A percentile compares a stretch with the other conserved stretches of the same genome.
These are phyloP conservation scores for Kluyveromyces starmeri DNA, from an alignment of 805 yeast genomes.

Conservation along the genomic window DNA sequence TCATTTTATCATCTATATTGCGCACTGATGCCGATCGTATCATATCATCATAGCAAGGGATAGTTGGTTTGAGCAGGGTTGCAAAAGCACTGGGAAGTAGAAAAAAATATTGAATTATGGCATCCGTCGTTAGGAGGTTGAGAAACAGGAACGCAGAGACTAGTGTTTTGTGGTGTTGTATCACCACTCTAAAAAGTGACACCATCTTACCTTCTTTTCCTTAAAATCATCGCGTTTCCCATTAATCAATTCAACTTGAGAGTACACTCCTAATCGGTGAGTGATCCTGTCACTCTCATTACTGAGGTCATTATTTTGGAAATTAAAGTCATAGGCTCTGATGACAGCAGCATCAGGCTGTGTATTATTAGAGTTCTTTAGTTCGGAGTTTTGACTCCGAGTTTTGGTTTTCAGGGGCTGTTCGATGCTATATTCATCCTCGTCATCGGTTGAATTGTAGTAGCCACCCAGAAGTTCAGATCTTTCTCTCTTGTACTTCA, in stretches of 20 bases:
- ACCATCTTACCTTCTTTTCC: conserved; percentile 4
- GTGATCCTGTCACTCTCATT: not conserved
- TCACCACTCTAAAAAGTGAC: conserved; percentile 4
- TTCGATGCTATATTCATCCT: not conserved
- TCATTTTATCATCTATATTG: no score
- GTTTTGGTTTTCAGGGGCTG: conserved; percentile 4
- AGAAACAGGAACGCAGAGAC: no score
- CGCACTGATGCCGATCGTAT: no score
- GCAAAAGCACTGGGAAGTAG: no score
- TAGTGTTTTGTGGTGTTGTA: no score
- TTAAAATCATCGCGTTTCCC: not conserved
- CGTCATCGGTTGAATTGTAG: conserved; percentile 9
- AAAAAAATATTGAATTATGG: no score
- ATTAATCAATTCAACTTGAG: not conserved
- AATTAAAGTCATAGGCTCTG: conserved; percentile 21
- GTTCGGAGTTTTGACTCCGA: not conserved
- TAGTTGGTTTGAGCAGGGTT: no score
- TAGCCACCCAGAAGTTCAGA: conserved; percentile 16
- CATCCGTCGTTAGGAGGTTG: no score
- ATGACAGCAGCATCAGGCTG: conserved; percentile 23
- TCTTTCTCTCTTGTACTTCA: conserved; percentile 15
- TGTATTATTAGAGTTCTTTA: conserved; percentile 4
- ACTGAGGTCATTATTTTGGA: not conserved
- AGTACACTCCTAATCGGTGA: conserved; percentile 1
- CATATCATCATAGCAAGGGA: no score